Evolutionary conservation across 208 protist genomes (phyloP).

Genomic region (Plasmodiophora brassicae): DNA sequence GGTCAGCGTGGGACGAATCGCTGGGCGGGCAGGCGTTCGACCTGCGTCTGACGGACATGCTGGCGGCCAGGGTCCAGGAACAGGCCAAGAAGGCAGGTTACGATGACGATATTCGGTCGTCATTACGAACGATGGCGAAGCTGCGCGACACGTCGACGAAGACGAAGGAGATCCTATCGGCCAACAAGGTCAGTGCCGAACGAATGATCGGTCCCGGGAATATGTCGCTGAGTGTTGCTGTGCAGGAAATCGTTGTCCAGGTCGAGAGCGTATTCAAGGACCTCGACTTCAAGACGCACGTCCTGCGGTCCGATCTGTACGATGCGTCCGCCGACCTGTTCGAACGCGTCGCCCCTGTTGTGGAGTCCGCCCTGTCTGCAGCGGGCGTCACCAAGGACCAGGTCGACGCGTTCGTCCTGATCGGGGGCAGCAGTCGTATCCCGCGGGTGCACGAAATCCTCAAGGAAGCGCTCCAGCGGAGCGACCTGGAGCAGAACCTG

Average conservation of each 20-base stretch:
- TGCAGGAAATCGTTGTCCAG: background rate
- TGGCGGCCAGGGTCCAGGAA: slow-evolving; percentile 14
- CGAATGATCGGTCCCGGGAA: background rate
- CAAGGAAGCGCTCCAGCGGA: background rate
- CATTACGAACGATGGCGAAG: background rate
- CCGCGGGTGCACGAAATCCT: slow-evolving; percentile 7
- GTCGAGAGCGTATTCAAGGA: slow-evolving; percentile 23
- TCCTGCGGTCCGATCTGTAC: background rate
- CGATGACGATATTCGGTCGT: background rate
- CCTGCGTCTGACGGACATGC: background rate
- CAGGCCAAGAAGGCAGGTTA: background rate
- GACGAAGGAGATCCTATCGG: background rate
- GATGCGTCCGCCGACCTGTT: background rate
- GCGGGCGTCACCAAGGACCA: background rate
- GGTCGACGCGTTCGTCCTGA: slow-evolving; percentile 29
- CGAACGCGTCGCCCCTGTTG: background rate
- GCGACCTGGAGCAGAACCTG: background rate
- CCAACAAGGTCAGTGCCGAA: background rate
- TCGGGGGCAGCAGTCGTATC: slow-evolving; percentile 36
- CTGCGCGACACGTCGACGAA: background rate
- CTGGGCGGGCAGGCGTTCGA: background rate
- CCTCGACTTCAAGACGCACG: background rate
- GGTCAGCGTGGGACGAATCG: background rate
- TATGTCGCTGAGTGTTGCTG: background rate
- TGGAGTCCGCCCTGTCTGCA: background rate